Evolutionary conservation across 2,329 filamentous ascomycete species (phyloP).

Genomic region (Penicillium italicum): DNA sequence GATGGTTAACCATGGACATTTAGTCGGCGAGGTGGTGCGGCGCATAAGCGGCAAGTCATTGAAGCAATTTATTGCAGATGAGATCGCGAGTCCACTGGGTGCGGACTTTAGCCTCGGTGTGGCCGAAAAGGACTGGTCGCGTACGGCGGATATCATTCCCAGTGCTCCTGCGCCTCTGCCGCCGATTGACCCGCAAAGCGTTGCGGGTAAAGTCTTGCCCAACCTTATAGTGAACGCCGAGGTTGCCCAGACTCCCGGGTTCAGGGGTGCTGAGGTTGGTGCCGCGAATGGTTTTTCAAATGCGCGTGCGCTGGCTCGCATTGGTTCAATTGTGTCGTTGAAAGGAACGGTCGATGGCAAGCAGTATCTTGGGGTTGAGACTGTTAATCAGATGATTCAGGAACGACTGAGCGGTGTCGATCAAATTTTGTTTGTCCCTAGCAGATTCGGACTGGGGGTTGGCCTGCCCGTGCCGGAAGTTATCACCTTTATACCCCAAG

Average conservation of each 20-base stretch:
- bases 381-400: slow-evolving; percentile 46
- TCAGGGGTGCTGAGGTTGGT: slow-evolving; percentile 43
- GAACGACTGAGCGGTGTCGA: slow-evolving; percentile 46
- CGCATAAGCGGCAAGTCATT: slow-evolving; percentile 43
- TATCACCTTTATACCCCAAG: slow-evolving; percentile 29
- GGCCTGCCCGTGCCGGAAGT: slow-evolving; percentile 33
- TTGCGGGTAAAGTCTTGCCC: slow-evolving; percentile 31
- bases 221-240: slow-evolving; percentile 26
- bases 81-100: slow-evolving; percentile 42
- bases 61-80: slow-evolving; percentile 44
- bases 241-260: slow-evolving; percentile 27
- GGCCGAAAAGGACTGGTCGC: slow-evolving; percentile 41
- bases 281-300: slow-evolving; percentile 48
- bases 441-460: slow-evolving; percentile 46
- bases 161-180: slow-evolving; percentile 22
- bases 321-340: slow-evolving; percentile 41
- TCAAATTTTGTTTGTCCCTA: slow-evolving; percentile 32
- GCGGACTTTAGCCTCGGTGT: slow-evolving; percentile 50
- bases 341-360: slow-evolving; percentile 34
- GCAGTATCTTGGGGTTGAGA: slow-evolving; percentile 41
- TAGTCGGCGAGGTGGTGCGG: slow-evolving; percentile 45
- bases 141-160: slow-evolving; percentile 38
- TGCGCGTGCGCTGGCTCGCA: slow-evolving; percentile 41
- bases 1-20: slow-evolving; percentile 34
- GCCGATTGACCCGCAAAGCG: slow-evolving; percentile 20